Conservation (phyloP, 805 yeast species). For the Debaryomyces hansenii region DNA sequence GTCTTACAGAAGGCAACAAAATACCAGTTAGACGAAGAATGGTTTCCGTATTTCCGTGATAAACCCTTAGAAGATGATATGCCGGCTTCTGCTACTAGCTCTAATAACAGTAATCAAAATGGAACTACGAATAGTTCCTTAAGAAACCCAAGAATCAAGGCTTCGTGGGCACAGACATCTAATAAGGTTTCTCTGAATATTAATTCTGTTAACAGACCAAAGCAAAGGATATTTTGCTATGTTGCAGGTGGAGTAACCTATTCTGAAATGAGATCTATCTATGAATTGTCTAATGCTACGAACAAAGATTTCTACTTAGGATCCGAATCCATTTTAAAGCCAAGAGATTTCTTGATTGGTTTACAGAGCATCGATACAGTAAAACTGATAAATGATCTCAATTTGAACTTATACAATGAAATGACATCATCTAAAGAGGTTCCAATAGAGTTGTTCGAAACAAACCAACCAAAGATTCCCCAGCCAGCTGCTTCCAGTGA, state of each 20-base stretch:
- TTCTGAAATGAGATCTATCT: constrained; percentile 74
- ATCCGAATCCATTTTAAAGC: constrained; percentile 69
- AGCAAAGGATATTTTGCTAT: constrained; percentile 75
- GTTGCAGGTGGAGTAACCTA: constrained; percentile 89
- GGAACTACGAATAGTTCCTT: constrained; percentile 38
- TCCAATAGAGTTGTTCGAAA: constrained; percentile 45
- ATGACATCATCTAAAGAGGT: constrained; percentile 32
- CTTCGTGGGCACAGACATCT: constrained; percentile 66
- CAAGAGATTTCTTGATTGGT: constrained; percentile 47
- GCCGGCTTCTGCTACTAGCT: constrained; percentile 15
- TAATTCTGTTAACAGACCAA: constrained; percentile 14
- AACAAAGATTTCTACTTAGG: constrained; percentile 81
- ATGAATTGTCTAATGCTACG: constrained; percentile 61
- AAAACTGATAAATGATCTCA: constrained; percentile 42
- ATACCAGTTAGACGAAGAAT: constrained; percentile 53
- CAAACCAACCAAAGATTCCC: constrained; percentile 17
- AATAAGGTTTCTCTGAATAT: constrained; percentile 11
- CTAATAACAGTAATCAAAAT: constrained; percentile 2
- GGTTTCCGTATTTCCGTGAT: constrained; percentile 75
- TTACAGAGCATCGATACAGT: constrained; percentile 39
- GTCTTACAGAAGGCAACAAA: constrained; percentile 52
- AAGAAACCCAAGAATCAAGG: constrained; percentile 70
- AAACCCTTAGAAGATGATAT: constrained; percentile 59
- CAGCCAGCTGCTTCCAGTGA: constrained; percentile 7
- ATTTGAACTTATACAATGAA: constrained; percentile 32